Evolutionary conservation across 805 yeast species (phyloP).

Genomic region (Candida tallmaniae): DNA sequence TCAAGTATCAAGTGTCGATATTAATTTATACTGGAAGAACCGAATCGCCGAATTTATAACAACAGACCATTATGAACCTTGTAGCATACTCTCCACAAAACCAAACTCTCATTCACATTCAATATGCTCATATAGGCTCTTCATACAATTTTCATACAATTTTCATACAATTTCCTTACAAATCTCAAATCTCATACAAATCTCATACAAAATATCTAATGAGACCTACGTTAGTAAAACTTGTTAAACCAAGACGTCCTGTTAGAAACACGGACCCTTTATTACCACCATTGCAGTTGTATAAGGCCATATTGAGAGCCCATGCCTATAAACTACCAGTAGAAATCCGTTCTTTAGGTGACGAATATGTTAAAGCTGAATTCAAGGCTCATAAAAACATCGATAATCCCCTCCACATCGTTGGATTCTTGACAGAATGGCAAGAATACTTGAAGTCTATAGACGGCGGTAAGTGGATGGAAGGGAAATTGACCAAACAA

Average conservation of each 20-base stretch:
- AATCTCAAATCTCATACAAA: no score
- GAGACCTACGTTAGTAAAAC: conserved; percentile 34
- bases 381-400: conserved; percentile 76
- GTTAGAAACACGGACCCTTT: conserved; percentile 42
- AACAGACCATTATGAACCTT: no score
- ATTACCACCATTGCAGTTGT: conserved; percentile 77
- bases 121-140: no score
- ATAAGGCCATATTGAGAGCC: conserved; percentile 76
- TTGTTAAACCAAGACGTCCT: conserved; percentile 39
- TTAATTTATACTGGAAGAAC: no score
- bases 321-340: conserved; percentile 61
- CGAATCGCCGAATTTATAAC: no score
- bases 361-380: conserved; percentile 83
- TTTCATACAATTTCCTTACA: no score
- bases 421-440: conserved; percentile 93
- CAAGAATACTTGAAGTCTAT: conserved; percentile 71
- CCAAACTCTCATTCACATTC: no score
- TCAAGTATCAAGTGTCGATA: no score
- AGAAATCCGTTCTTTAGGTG: conserved; percentile 76
- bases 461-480: conserved; percentile 42
- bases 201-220: no score
- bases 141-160: no score
- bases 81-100: no score
- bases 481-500: conserved; percentile 49
- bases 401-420: conserved; percentile 89